Evolutionary conservation across 441 rosid genomes (phyloP), one percentile per base, ranked within the genome.

Genomic region (Adansonia madagascariensis): DNA sequence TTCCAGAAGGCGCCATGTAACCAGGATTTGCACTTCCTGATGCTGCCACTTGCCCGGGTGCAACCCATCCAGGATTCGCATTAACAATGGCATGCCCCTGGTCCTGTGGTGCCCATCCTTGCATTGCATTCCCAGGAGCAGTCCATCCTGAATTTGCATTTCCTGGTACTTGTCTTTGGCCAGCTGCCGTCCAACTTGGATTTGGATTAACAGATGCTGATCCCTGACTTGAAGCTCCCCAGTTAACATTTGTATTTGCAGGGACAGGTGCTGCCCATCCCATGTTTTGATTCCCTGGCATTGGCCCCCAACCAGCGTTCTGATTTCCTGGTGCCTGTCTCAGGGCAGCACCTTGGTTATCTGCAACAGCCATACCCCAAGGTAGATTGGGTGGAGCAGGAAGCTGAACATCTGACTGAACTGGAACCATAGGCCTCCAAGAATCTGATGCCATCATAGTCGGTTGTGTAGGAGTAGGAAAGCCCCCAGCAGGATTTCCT

Each of bases 361-460:
- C 83, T 11, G 86, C 27, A 20, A 66, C 75, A 79, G 71, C 78
- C 81, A 80, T 80, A 70, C 90, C 91, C 95, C 92, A 91, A 35
- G 82, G 81, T 57, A 60, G 35, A 67, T 80, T 86, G 60, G 88
- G 66, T 9, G 76, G 84, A 69, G 69, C 82, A 62, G 84, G 81
- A 60, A 87, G 82, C 80, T 84, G 95, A 69, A 77, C 35, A 73
- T 81, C 85, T 8, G 89, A 75, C 80, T 90, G 97, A 71, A 79
- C 88, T 47, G 87, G 81, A 75, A 84, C 81, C 24, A 84, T 80
- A 63, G 88, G 89, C 84, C 92, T 89, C 95, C 95, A 94, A 41
- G 89, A 60, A 83, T 89, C 91, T 70, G 93, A 88, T 75, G 89
- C 65, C 20, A 78, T 80, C 82, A 83, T 75, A 73, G 79, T 82